These are phyloP conservation scores for Ilyonectria mors-panacis DNA, from an alignment of 2,329 filamentous ascomycete genomes.

Conservation along the genomic window DNA sequence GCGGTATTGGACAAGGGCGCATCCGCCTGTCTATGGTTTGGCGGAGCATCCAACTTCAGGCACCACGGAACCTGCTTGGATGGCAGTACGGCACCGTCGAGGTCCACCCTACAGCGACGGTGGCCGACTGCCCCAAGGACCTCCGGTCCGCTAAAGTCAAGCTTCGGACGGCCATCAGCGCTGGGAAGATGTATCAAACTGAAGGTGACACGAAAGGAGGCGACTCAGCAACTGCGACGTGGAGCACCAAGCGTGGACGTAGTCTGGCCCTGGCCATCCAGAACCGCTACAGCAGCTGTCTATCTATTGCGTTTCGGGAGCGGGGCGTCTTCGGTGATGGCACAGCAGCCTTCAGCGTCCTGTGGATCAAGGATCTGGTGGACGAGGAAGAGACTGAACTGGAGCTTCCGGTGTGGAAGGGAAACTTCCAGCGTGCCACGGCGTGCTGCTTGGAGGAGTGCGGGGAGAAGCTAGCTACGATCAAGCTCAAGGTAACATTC, in stretches of 20 bases:
- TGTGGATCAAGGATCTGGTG: slow-evolving; percentile 79
- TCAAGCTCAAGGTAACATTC: slow-evolving; percentile 58
- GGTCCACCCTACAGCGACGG: slow-evolving; percentile 66
- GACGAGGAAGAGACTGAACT: slow-evolving; percentile 76
- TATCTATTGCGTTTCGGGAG: slow-evolving; percentile 70
- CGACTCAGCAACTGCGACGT: slow-evolving; percentile 51
- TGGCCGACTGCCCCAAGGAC: slow-evolving; percentile 61
- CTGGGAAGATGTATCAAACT: slow-evolving; percentile 70
- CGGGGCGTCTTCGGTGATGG: slow-evolving; percentile 63
- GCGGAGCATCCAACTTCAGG: slow-evolving; percentile 76
- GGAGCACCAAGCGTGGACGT: slow-evolving; percentile 65
- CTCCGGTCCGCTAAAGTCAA: slow-evolving; percentile 69
- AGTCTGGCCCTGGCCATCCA: slow-evolving; percentile 68
- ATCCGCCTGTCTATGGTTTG: slow-evolving; percentile 80
- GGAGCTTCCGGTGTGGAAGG: slow-evolving; percentile 76
- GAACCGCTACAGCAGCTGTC: slow-evolving; percentile 68
- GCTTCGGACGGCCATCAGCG: slow-evolving; percentile 70
- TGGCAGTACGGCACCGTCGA: slow-evolving; percentile 83
- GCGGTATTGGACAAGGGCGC: slow-evolving; percentile 81
- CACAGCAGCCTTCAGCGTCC: slow-evolving; percentile 72
- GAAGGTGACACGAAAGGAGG: slow-evolving; percentile 54
- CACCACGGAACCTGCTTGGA: slow-evolving; percentile 71
- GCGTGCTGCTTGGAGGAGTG: slow-evolving; percentile 59
- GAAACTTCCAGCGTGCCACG: slow-evolving; percentile 65
- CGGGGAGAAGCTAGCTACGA: slow-evolving; percentile 63